Percentiles rank a stretch among this genome's conserved stretches.
phyloP scores from a whole-genome alignment of 1,284 basidiomycete genomes.

The Ceratobasidium sp. region DNA sequence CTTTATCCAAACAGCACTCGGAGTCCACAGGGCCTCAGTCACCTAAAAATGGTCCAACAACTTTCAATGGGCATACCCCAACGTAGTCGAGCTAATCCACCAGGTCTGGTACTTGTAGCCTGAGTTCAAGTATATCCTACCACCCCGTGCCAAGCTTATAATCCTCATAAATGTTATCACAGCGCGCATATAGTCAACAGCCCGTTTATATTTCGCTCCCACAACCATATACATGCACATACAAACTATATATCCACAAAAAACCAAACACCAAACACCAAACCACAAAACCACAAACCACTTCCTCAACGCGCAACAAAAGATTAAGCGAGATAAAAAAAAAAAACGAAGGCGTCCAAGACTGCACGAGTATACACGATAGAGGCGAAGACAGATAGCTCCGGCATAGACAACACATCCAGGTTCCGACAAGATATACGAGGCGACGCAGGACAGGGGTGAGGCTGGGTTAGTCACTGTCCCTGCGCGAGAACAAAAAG shows the following conservation, averaged over 20 bases:
- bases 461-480: neutral
- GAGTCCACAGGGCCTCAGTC: too few relatives aligned
- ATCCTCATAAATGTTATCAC: too few relatives aligned
- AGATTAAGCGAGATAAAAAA: neutral
- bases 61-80: too few relatives aligned
- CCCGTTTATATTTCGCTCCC: too few relatives aligned
- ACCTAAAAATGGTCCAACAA: too few relatives aligned
- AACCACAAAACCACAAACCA: neutral
- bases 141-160: too few relatives aligned
- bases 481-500: neutral
- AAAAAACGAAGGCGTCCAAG: neutral
- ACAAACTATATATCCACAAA: constrained; percentile 5
- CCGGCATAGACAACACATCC: neutral
- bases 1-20: too few relatives aligned
- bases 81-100: too few relatives aligned
- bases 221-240: constrained; percentile 17
- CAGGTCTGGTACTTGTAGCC: too few relatives aligned
- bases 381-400: neutral
- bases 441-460: neutral
- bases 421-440: constrained; percentile 2
- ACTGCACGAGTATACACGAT: neutral
- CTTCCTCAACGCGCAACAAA: neutral
- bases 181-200: too few relatives aligned
- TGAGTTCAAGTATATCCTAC: too few relatives aligned
- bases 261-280: neutral